Percentiles rank a stretch among this genome's conserved stretches.
These are phyloP conservation scores for Tuber microsphaerosporum DNA, from an alignment of 495 filamentous ascomycete species.

Conservation along the genomic window DNA sequence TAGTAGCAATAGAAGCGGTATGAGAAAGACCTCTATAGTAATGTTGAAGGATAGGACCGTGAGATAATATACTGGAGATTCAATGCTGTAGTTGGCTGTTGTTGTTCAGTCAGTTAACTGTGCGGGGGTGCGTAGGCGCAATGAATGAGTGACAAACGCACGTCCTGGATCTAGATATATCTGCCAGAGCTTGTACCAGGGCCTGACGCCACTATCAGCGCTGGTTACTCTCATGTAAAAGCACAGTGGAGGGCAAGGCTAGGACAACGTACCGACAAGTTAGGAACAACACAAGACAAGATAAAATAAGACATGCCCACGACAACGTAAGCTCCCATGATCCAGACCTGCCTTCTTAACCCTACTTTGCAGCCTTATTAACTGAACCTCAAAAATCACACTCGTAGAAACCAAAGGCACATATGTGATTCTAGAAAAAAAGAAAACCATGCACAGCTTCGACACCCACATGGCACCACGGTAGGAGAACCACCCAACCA, in stretches of 20 bases:
- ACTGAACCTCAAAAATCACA: neutral
- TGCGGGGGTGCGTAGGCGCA: neutral
- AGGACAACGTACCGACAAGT: constrained; percentile 34
- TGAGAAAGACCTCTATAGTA: constrained; percentile 12
- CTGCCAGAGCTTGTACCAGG: constrained; percentile 54
- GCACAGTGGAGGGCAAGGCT: neutral
- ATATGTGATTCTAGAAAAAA: constrained; percentile 19
- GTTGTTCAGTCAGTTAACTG: constrained; percentile 14
- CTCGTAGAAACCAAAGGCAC: neutral
- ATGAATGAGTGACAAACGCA: constrained; percentile 36
- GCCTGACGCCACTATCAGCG: constrained; percentile 48
- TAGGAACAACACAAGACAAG: constrained; percentile 45
- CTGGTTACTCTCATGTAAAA: constrained; percentile 23
- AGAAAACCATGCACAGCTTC: constrained; percentile 51
- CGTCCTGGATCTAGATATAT: constrained; percentile 54
- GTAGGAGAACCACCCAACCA: constrained; percentile 54
- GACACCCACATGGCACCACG: constrained; percentile 52
- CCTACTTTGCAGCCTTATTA: constrained; percentile 43
- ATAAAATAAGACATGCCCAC: constrained; percentile 49
- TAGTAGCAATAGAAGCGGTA: constrained; percentile 43
- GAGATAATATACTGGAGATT: constrained; percentile 46
- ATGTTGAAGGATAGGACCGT: constrained; percentile 18
- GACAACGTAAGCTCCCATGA: constrained; percentile 47
- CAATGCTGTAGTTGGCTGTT: constrained; percentile 38
- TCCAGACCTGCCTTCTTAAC: constrained; percentile 46